Evolutionary conservation across 2,329 filamentous ascomycete genomes (phyloP), one percentile per base, ranked within the genome.

Genomic region (Bipolaris sorokiniana): DNA sequence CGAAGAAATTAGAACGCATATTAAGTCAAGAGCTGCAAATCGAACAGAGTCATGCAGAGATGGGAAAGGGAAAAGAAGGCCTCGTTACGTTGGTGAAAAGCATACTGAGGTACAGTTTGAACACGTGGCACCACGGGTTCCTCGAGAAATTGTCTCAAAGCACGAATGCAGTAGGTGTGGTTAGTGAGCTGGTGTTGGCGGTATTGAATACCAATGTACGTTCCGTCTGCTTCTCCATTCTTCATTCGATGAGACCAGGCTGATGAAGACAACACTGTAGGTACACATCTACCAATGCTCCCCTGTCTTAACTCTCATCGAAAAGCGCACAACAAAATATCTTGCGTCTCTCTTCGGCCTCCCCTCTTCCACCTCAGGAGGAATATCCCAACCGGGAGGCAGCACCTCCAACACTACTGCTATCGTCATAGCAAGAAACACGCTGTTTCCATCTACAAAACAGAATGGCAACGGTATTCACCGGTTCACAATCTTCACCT

Each of bases 241-340:
- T n/a, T n/a, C n/a, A n/a, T n/a, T n/a, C n/a, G n/a, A n/a, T n/a
- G n/a, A n/a, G n/a, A n/a, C n/a, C n/a, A n/a, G n/a, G n/a, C n/a
- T n/a, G n/a, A n/a, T n/a, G n/a, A n/a, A n/a, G n/a, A n/a, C n/a
- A n/a, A n/a, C n/a, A n/a, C n/a, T n/a, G n/a, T n/a, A n/a, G n/a
- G n/a, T n/a, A n/a, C n/a, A 44, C 41, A 22, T 23, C 16, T 44
- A 23, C 13, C 41, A 44, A 15, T 16, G 20, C 13, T 44, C 41
- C 20, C 41, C 41, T 44, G 41, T 20, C 22, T 23, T 44, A 15
- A 23, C 41, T 23, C 20, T 20, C 16, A 44, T 44, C 15, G 41
- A 44, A 23, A 44, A 44, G 41, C 41, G 41, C 41, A 20, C 41
- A 23, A n/a, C n/a, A n/a, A n/a, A n/a, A n/a, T n/a, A n/a, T n/a